Evolutionary conservation across 176 grass and related monocot genomes (phyloP).

Genomic region (Cymbopogon citratus): DNA sequence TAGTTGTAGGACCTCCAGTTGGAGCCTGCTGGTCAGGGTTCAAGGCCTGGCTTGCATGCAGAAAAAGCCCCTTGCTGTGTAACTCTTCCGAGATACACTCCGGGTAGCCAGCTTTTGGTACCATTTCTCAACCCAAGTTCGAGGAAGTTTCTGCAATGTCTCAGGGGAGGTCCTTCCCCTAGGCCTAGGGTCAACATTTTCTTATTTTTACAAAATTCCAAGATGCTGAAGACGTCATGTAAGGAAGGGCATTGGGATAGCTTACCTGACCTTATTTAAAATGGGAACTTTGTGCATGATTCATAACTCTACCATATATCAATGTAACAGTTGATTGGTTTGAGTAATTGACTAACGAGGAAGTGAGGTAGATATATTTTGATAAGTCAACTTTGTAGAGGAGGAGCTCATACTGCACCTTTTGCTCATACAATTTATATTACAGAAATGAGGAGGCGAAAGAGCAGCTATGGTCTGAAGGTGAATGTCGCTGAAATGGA

Average conservation of each 20-base stretch:
- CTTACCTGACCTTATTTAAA: neutral
- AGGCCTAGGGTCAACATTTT: no score
- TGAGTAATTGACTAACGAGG: neutral
- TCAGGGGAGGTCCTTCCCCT: no score
- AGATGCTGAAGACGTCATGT: no score
- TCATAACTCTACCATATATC: neutral
- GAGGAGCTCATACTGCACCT: neutral
- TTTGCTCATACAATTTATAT: neutral
- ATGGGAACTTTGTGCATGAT: neutral
- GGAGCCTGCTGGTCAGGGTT: neutral
- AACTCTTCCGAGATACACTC: no score
- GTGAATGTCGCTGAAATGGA: conserved; percentile 61
- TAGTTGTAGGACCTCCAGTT: neutral
- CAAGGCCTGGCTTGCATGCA: neutral
- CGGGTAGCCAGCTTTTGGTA: neutral
- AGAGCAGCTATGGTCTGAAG: conserved; percentile 49
- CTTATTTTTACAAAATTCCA: neutral
- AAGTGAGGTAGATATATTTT: neutral
- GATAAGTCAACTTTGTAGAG: neutral
- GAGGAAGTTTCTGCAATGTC: no score
- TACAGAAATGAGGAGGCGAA: conserved; percentile 72
- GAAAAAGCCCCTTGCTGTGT: neutral
- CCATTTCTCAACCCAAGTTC: no score
- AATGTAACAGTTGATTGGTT: neutral
- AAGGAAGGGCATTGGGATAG: neutral